Conservation (phyloP, 257 asterid species). For the Agastache rugosa region DNA sequence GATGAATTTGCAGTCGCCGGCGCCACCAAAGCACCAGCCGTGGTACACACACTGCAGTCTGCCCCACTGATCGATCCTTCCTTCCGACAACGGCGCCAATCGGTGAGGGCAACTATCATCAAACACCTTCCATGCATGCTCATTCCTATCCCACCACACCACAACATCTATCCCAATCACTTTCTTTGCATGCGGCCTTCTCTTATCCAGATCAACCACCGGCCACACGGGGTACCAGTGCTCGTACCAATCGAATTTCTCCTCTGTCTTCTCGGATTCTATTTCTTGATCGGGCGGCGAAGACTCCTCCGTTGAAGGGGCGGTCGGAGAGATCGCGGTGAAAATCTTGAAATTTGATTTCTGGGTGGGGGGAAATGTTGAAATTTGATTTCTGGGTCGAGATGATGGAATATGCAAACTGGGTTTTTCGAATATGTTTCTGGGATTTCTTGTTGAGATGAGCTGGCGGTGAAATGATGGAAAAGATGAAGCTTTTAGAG, state of each 20-base stretch:
- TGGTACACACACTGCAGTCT: slow-evolving; percentile 93
- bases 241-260: slow-evolving; percentile 79
- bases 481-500: slow-evolving; percentile 53
- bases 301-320: slow-evolving; percentile 38
- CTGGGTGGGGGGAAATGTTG: slow-evolving; percentile 32
- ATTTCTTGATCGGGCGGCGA: slow-evolving; percentile 40
- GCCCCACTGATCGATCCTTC: slow-evolving; percentile 94
- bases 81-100: slow-evolving; percentile 83
- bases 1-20: slow-evolving; percentile 84
- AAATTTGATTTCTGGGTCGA: slow-evolving; percentile 32
- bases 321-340: slow-evolving; percentile 53
- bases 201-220: slow-evolving; percentile 75
- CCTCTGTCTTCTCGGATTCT: slow-evolving; percentile 40
- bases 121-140: slow-evolving; percentile 80
- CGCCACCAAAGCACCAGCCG: slow-evolving; percentile 86
- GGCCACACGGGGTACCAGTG: slow-evolving; percentile 93
- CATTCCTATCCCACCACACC: slow-evolving; percentile 84
- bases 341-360: slow-evolving; percentile 48
- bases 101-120: slow-evolving; percentile 91
- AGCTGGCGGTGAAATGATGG: slow-evolving; percentile 36
- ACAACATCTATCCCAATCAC: slow-evolving; percentile 79
- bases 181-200: slow-evolving; percentile 81
- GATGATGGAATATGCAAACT: slow-evolving; percentile 25
- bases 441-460: slow-evolving; percentile 31
- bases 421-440: slow-evolving; percentile 30